These are phyloP conservation scores for Pythium brassicae DNA, from an alignment of 352 stramenopile species.

Conservation along the genomic window DNA sequence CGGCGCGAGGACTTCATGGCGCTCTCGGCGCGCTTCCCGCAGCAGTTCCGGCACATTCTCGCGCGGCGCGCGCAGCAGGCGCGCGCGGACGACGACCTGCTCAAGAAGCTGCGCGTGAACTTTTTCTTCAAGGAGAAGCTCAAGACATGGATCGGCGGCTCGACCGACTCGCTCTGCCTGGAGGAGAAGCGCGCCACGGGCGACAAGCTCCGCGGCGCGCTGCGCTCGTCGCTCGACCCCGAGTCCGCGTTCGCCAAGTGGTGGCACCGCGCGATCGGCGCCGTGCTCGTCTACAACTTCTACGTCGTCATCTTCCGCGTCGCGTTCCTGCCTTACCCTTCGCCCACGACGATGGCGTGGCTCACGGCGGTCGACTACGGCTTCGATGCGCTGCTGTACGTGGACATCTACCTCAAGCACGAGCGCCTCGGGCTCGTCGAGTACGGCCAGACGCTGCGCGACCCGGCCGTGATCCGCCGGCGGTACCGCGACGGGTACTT, in stretches of 20 bases:
- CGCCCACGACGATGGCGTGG: constrained; percentile 14
- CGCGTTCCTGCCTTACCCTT: constrained; percentile 36
- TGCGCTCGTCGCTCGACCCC: constrained; percentile 43
- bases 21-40: constrained; percentile 35
- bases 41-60: constrained; percentile 26
- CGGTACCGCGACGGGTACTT: constrained; percentile 27
- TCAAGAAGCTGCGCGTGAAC: constrained; percentile 30
- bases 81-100: constrained; percentile 12
- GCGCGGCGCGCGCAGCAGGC: constrained; percentile 13
- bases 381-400: constrained; percentile 28
- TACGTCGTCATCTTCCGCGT: constrained; percentile 46
- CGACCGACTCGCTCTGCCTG: constrained; percentile 38
- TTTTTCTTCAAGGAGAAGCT: constrained; percentile 59
- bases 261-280: constrained; percentile 50
- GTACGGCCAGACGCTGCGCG: constrained; percentile 36
- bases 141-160: constrained; percentile 33
- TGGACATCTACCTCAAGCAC: constrained; percentile 38
- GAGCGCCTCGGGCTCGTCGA: constrained; percentile 33
- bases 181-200: constrained; percentile 17
- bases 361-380: constrained; percentile 36
- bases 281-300: constrained; percentile 56
- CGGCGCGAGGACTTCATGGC: constrained; percentile 36
- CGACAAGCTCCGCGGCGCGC: constrained; percentile 1
- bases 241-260: constrained; percentile 37
- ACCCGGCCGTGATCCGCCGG: constrained; percentile 26